phyloP scores from a whole-genome alignment of 2,329 filamentous ascomycete species.

The Cryphonectria carpinicola region DNA sequence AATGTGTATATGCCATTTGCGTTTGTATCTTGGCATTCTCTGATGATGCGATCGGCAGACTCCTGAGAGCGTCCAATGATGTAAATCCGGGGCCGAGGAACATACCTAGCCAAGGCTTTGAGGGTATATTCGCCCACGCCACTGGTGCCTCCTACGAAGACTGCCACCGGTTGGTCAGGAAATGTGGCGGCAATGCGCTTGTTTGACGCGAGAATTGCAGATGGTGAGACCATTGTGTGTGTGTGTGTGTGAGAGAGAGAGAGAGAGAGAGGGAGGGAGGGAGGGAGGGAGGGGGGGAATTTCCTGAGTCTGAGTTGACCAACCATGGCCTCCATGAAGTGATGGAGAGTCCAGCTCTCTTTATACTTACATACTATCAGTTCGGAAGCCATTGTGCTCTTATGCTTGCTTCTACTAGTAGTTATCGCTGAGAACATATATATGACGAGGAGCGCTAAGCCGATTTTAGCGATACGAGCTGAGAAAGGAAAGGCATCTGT shows the following conservation, averaged over 20 bases:
- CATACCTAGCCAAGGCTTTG: constrained; percentile 46
- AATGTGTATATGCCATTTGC: constrained; percentile 48
- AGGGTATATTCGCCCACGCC: constrained; percentile 55
- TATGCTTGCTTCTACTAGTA: no score
- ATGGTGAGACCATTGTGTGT: constrained; percentile 13
- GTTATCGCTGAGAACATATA: background rate
- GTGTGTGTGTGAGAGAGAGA: background rate
- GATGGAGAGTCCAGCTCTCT: background rate
- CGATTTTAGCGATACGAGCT: constrained; percentile 9
- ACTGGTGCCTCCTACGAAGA: constrained; percentile 56
- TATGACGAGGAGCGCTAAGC: constrained; percentile 1
- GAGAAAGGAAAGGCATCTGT: background rate
- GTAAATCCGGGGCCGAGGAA: constrained; percentile 49
- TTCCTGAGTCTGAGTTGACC: background rate
- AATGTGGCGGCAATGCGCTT: constrained; percentile 33
- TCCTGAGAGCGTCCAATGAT: constrained; percentile 49
- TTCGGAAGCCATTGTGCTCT: background rate
- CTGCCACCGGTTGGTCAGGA: constrained; percentile 41
- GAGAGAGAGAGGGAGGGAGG: background rate
- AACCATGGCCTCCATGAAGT: background rate
- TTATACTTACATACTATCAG: background rate
- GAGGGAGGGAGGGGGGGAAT: no score
- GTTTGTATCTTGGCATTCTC: constrained; percentile 46
- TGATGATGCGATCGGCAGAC: constrained; percentile 41
- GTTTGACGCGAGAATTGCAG: constrained; percentile 40